These are phyloP conservation scores for Pythium pectinolyticum DNA, from an alignment of 352 stramenopile genomes.

Conservation along the genomic window DNA sequence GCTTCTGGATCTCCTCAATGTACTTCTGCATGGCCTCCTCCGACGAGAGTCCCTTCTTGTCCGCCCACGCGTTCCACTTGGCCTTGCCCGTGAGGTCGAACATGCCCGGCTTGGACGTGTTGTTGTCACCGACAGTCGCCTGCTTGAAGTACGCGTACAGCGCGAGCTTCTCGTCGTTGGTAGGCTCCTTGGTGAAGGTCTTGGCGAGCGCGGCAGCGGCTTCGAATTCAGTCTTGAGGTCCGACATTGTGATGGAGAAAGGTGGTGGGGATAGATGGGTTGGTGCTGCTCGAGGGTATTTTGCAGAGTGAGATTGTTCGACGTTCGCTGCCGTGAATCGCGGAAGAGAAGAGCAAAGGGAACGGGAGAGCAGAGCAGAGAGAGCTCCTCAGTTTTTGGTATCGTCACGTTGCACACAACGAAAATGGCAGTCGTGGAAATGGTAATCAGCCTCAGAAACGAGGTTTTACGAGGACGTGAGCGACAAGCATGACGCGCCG, in stretches of 20 bases:
- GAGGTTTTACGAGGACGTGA: conserved; percentile 24
- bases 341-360: background rate
- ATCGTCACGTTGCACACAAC: conserved; percentile 18
- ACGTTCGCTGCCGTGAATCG: background rate
- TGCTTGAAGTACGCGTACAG: conserved; percentile 92
- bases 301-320: conserved; percentile 40
- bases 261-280: conserved; percentile 22
- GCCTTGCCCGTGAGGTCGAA: conserved; percentile 86
- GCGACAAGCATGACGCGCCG: conserved; percentile 21
- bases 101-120: conserved; percentile 78
- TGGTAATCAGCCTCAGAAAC: conserved; percentile 15
- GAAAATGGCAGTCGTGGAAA: conserved; percentile 3
- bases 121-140: conserved; percentile 86
- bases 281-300: conserved; percentile 22
- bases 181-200: conserved; percentile 75
- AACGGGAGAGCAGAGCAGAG: conserved; percentile 3
- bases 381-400: conserved; percentile 1
- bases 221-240: conserved; percentile 85
- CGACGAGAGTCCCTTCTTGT: conserved; percentile 82
- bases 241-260: conserved; percentile 53
- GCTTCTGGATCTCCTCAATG: conserved; percentile 83
- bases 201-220: conserved; percentile 73
- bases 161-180: conserved; percentile 89
- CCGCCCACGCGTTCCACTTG: conserved; percentile 89
- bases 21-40: conserved; percentile 89